Evolutionary conservation across 768 basidiomycete species (phyloP), one percentile per base, ranked within the genome.

Genomic region (Phylloporus arenicola): DNA sequence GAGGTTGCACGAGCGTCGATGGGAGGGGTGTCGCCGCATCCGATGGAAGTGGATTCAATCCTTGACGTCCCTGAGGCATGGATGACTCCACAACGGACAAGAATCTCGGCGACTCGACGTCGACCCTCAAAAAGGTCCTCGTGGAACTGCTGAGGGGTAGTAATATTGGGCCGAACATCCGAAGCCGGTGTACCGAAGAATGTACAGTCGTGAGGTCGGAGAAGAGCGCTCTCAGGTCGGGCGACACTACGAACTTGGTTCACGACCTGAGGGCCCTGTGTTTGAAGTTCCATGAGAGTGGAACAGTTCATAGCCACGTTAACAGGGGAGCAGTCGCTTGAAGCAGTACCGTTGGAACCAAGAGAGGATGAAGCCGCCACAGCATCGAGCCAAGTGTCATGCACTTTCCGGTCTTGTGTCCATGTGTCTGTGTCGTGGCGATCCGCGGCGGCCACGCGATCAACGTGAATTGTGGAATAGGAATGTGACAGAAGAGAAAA

Each of bases 401-500:
- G 55, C 33, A 35, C 38, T 30, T 48, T 40, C 22, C 37, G 31
- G 46, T 53, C 49, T 20, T 33, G 45, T 12, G 40, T 10, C 54
- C 68, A 69, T 51, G 65, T 46, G 50, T 54, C 52, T 27, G 27
- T 56, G 53, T 65, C 65, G 64, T 68, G 68, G 65, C 46, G 11
- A 45, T 43, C 42, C 45, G 38, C 44, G 31, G 42, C 29, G 29
- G 52, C 60, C 65, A 62, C 52, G 62, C 57, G 56, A 35, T 44
- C 16, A 27, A 40, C 10, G 48, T 60, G 57, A 52, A 47, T 40
- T 43, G 43, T 45, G 24, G 47, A 30, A 42, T 31, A 34, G 24
- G 31, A 54, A 47, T 34, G 50, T 48, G 59, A 42, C 45, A 51
- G 56, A 29, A 29, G 42, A 8, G 45, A 48, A 16, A 44, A 30